Percentiles rank a stretch among this genome's conserved stretches.
Evolutionary conservation across 1,139 yeast species (phyloP).

Genomic region (Yamadazyma taylorii): DNA sequence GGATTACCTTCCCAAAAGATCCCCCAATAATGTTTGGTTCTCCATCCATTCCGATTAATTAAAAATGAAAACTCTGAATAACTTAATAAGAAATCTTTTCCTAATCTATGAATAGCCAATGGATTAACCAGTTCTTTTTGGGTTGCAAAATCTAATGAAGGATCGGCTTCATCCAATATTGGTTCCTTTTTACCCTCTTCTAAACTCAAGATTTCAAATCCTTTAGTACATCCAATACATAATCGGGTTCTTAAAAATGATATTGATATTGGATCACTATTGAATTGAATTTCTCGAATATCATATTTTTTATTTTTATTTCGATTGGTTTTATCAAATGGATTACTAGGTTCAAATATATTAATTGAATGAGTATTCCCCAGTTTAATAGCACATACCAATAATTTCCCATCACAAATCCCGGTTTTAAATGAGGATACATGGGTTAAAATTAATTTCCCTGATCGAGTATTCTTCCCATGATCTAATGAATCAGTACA

Average conservation of each 20-base stretch:
- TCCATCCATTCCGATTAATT: constrained; percentile 95
- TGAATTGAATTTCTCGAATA: constrained; percentile 74
- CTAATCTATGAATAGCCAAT: constrained; percentile 85
- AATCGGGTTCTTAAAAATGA: constrained; percentile 85
- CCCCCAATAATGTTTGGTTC: constrained; percentile 91
- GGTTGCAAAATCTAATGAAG: constrained; percentile 93
- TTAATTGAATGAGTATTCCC: constrained; percentile 74
- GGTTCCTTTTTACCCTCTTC: constrained; percentile 77
- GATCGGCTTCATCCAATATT: constrained; percentile 91
- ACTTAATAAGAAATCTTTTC: constrained; percentile 81
- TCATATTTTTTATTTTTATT: constrained; percentile 68
- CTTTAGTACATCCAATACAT: constrained; percentile 95
- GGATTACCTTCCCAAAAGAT: constrained; percentile 97
- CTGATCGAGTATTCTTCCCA: constrained; percentile 67
- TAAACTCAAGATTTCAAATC: constrained; percentile 88
- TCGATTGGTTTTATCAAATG: constrained; percentile 51
- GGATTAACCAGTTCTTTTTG: constrained; percentile 82
- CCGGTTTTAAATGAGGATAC: constrained; percentile 91
- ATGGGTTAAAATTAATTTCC: constrained; percentile 79
- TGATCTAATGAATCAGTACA: constrained; percentile 70
- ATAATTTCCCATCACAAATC: constrained; percentile 81
- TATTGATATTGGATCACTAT: constrained; percentile 87
- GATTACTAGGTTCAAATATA: constrained; percentile 76
- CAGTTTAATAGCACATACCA: constrained; percentile 87
- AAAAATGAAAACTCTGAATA: constrained; percentile 93